These are phyloP conservation scores for Theileria sp. DNA, from an alignment of 169 alveolate species.

Conservation along the genomic window DNA sequence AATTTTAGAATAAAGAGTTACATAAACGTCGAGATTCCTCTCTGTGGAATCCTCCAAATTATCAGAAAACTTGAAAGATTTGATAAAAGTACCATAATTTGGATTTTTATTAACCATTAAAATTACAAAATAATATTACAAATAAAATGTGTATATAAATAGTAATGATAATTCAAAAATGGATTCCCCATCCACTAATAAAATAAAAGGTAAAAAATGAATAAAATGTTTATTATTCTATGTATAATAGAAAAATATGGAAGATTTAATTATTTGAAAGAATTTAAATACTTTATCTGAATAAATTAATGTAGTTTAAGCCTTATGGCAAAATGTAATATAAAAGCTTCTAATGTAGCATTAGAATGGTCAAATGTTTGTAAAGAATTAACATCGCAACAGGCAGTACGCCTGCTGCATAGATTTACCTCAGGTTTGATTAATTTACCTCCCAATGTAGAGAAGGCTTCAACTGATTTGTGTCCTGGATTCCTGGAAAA, in stretches of 20 bases:
- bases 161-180: background rate
- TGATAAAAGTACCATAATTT: background rate
- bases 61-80: constrained; percentile 7
- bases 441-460: constrained; percentile 3
- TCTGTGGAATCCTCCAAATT: background rate
- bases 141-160: background rate
- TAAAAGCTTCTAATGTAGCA: background rate
- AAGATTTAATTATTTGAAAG: background rate
- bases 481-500: constrained; percentile 29
- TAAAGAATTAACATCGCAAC: constrained; percentile 5
- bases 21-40: constrained; percentile 38
- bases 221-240: background rate
- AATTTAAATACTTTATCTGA: background rate
- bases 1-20: constrained; percentile 39
- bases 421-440: constrained; percentile 31
- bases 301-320: background rate
- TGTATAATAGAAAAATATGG: background rate
- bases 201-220: background rate
- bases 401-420: constrained; percentile 26
- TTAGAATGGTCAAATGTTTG: constrained; percentile 13
- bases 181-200: background rate
- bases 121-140: constrained; percentile 2
- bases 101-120: constrained; percentile 5
- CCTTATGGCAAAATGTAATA: background rate
- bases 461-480: constrained; percentile 3